phyloP scores from a whole-genome alignment of 2,329 filamentous ascomycete species.

The Monascus ruber region DNA sequence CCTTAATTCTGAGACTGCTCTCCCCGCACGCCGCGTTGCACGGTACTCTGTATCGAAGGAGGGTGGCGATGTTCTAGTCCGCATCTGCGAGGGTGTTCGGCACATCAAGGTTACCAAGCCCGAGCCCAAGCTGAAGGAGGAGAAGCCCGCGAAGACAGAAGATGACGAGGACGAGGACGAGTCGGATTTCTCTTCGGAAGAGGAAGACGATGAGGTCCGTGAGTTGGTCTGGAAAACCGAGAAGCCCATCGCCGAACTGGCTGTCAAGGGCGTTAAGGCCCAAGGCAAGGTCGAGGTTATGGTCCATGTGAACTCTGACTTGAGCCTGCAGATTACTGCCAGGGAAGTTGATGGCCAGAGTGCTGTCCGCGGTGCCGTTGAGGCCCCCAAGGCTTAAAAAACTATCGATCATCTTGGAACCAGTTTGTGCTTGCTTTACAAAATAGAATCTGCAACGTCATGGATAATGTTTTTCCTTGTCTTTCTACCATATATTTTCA shows the following conservation, averaged over 20 bases:
- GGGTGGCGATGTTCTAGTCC: conserved; percentile 79
- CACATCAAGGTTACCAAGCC: conserved; percentile 91
- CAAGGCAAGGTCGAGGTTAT: conserved; percentile 86
- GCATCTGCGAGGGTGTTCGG: conserved; percentile 74
- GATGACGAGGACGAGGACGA: conserved; percentile 45
- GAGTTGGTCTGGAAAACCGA: conserved; percentile 91
- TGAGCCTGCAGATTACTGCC: conserved; percentile 67
- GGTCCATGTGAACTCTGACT: conserved; percentile 72
- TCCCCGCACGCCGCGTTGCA: conserved; percentile 75
- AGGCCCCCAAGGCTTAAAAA: conserved; percentile 23
- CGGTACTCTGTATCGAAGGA: conserved; percentile 65
- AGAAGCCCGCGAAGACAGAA: conserved; percentile 46
- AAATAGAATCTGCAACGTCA: too few relatives aligned
- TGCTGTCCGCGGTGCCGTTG: conserved; percentile 57
- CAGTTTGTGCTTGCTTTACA: neutral
- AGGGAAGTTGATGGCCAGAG: conserved; percentile 81
- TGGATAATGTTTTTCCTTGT: too few relatives aligned
- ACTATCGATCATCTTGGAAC: conserved; percentile 21
- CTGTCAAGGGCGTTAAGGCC: conserved; percentile 74
- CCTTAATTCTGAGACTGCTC: conserved; percentile 74
- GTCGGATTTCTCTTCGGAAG: conserved; percentile 50
- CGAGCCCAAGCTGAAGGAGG: conserved; percentile 60
- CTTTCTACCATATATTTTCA: too few relatives aligned
- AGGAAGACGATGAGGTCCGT: conserved; percentile 77
- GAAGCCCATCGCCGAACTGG: conserved; percentile 70